phyloP scores from a whole-genome alignment of 106 monocot genomes.

The Acorus gramineus region DNA sequence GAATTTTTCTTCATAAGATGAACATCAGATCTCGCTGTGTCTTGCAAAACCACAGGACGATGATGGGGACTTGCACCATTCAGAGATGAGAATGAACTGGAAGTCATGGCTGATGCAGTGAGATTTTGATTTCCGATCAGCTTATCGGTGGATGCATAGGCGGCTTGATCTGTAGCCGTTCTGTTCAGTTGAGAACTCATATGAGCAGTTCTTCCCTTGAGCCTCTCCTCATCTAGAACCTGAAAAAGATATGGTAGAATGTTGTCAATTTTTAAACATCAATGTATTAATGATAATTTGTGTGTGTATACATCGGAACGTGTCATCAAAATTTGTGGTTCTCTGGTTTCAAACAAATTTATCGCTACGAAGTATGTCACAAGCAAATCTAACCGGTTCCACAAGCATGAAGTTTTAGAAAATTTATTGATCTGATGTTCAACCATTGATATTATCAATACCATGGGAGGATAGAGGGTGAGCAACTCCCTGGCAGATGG shows the following conservation, averaged over 20 bases:
- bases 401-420: no score
- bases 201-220: constrained; percentile 55
- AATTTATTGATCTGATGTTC: no score
- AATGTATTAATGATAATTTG: neutral
- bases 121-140: constrained; percentile 8
- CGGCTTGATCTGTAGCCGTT: constrained; percentile 6
- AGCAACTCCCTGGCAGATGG: no score
- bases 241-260: constrained; percentile 1
- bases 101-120: constrained; percentile 13
- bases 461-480: no score
- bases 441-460: no score
- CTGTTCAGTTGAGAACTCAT: constrained; percentile 16
- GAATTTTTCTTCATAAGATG: constrained; percentile 36
- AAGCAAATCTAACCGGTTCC: no score
- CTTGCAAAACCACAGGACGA: constrained; percentile 11
- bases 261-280: neutral
- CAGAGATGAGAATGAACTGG: constrained; percentile 13
- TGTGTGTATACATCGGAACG: neutral
- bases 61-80: constrained; percentile 24
- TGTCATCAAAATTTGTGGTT: no score
- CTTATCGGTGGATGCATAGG: constrained; percentile 16
- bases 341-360: no score
- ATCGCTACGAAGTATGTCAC: no score
- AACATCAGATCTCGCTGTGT: constrained; percentile 10
- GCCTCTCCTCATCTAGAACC: constrained; percentile 58